Percentiles rank a stretch among this genome's conserved stretches.
Conservation (phyloP, 495 filamentous ascomycete species). For the Cercophora scortea region DNA sequence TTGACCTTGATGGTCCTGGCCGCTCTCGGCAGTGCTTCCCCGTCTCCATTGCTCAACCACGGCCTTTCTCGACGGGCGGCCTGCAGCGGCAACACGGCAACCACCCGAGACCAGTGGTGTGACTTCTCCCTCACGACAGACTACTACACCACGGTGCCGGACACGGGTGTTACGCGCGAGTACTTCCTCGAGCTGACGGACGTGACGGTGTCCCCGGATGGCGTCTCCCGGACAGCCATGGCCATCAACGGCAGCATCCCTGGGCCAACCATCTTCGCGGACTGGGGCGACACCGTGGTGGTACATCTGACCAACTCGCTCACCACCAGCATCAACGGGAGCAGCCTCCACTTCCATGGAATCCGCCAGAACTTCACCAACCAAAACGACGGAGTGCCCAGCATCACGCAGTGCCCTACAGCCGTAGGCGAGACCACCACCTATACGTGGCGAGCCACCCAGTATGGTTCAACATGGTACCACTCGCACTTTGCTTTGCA, state of each 20-base stretch:
- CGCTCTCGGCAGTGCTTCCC: no score
- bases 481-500: constrained; percentile 47
- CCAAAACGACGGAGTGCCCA: constrained; percentile 38
- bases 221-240: constrained; percentile 43
- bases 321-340: constrained; percentile 18
- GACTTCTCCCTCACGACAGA: constrained; percentile 12
- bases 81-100: no score
- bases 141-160: constrained; percentile 12
- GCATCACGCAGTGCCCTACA: constrained; percentile 42
- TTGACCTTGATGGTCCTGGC: no score
- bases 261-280: constrained; percentile 44
- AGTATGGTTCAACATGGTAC: constrained; percentile 50
- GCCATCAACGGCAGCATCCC: constrained; percentile 47
- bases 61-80: no score
- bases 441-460: constrained; percentile 42
- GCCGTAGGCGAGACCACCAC: constrained; percentile 34
- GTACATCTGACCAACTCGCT: constrained; percentile 37
- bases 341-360: constrained; percentile 31
- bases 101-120: constrained; percentile 3
- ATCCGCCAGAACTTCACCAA: constrained; percentile 26
- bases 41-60: no score
- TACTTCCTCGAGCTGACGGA: constrained; percentile 16
- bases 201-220: constrained; percentile 37
- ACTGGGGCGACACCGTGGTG: constrained; percentile 46
- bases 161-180: constrained; percentile 6